Conservation (phyloP, 2,329 filamentous ascomycete genomes). For the Aspergillus transmontanensis region DNA sequence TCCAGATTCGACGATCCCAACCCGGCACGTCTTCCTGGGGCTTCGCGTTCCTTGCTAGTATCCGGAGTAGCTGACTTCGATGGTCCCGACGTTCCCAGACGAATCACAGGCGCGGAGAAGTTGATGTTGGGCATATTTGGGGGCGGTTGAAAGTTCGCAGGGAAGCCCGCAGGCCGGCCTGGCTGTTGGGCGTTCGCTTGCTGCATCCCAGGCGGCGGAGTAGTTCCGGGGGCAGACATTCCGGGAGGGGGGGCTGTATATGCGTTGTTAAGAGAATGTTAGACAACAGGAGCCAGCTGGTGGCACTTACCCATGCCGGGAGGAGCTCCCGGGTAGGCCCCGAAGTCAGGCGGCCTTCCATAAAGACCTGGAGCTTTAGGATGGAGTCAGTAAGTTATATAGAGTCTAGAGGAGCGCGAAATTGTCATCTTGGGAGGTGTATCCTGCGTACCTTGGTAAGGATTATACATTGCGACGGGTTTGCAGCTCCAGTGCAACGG, state of each 20-base stretch:
- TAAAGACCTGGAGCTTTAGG: slow-evolving; percentile 57
- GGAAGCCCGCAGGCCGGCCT: slow-evolving; percentile 78
- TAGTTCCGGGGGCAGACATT: slow-evolving; percentile 78
- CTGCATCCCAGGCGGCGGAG: slow-evolving; percentile 75
- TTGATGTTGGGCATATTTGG: slow-evolving; percentile 96
- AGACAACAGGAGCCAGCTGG: background rate
- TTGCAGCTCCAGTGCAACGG: slow-evolving; percentile 16
- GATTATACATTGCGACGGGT: slow-evolving; percentile 44
- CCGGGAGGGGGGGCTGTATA: slow-evolving; percentile 71
- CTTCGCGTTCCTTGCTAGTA: slow-evolving; percentile 48
- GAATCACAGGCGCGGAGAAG: slow-evolving; percentile 94
- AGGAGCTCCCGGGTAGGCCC: slow-evolving; percentile 71
- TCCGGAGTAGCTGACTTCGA: slow-evolving; percentile 59
- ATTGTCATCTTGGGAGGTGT: background rate
- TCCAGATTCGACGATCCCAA: slow-evolving; percentile 66
- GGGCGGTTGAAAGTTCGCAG: slow-evolving; percentile 82
- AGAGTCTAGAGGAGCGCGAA: background rate
- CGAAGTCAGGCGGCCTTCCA: slow-evolving; percentile 74
- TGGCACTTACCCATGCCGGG: slow-evolving; percentile 74
- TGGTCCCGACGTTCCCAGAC: slow-evolving; percentile 74
- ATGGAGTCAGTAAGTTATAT: slow-evolving; percentile 13
- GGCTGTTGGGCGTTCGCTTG: slow-evolving; percentile 73
- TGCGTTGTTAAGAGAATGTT: slow-evolving; percentile 21
- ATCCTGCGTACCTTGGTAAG: slow-evolving; percentile 44
- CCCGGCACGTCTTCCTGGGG: slow-evolving; percentile 56